Evolutionary conservation across 1,139 yeast species (phyloP).

Genomic region (Protomyces arabidopsidicola): DNA sequence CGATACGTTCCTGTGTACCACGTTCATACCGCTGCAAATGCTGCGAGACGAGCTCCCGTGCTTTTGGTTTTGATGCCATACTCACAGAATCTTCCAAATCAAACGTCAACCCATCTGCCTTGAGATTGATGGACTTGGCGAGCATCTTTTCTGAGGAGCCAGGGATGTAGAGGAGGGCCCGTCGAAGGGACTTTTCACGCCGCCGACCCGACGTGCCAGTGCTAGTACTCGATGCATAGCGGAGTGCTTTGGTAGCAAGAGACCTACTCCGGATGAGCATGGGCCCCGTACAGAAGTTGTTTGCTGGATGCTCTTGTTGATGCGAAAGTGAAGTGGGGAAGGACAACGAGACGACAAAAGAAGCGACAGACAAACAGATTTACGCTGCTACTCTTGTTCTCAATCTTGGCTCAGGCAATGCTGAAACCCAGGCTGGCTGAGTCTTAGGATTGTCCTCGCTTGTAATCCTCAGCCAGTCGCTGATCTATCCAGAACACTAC

Average conservation of each 20-base stretch:
- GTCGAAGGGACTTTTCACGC: background rate
- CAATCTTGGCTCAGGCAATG: too few species aligned
- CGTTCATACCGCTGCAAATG: background rate
- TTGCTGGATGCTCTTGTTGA: too few species aligned
- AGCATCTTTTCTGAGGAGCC: conserved; percentile 26
- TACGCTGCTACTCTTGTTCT: too few species aligned
- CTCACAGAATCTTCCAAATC: conserved; percentile 21
- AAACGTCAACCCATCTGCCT: conserved; percentile 14
- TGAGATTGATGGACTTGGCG: conserved; percentile 7
- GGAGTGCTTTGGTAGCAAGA: background rate
- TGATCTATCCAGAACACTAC: too few species aligned
- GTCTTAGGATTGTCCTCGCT: too few species aligned
- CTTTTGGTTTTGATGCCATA: background rate
- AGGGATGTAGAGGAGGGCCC: conserved; percentile 19
- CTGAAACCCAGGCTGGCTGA: too few species aligned
- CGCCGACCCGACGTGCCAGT: background rate
- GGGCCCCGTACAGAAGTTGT: background rate
- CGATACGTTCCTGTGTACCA: conserved; percentile 15
- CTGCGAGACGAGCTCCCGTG: conserved; percentile 1
- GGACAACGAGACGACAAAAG: too few species aligned
- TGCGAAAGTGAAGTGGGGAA: too few species aligned
- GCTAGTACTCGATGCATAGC: background rate
- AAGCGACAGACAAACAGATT: too few species aligned
- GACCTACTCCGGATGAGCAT: background rate
- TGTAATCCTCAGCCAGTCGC: too few species aligned